Evolutionary conservation across 176 grass and related monocot species (phyloP).

Genomic region (Oryza australiensis): DNA sequence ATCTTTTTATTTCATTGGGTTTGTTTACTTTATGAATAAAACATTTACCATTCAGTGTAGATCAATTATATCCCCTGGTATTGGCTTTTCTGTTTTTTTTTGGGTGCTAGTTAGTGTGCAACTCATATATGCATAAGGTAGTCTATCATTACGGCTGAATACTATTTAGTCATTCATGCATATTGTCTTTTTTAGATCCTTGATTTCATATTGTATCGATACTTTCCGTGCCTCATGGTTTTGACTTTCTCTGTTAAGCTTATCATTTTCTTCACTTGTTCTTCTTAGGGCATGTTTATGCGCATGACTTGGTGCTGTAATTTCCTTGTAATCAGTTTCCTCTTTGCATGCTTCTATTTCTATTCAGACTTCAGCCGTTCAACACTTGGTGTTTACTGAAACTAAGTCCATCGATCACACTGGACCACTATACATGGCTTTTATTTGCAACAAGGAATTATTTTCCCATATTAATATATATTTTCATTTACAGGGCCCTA

Average conservation of each 20-base stretch:
- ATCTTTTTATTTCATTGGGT: constrained; percentile 24
- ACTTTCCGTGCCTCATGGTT: not conserved
- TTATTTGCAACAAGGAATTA: constrained; percentile 7
- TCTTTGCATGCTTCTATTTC: constrained; percentile 6
- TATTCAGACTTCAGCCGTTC: constrained; percentile 28
- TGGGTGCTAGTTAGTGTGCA: constrained; percentile 1
- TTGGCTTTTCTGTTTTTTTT: constrained; percentile 22
- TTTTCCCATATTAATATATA: constrained; percentile 3
- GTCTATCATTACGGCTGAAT: not conserved
- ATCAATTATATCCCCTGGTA: not conserved
- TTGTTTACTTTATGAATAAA: constrained; percentile 31
- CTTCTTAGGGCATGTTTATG: constrained; percentile 17
- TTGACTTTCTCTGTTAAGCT: not conserved
- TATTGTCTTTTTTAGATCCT: not conserved
- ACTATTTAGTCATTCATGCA: constrained; percentile 18
- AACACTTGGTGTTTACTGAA: constrained; percentile 7
- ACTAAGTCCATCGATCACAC: constrained; percentile 1
- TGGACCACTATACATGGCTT: constrained; percentile 1
- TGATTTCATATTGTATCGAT: not conserved
- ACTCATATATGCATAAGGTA: not conserved
- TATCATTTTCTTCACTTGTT: constrained; percentile 21
- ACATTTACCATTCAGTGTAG: not conserved
- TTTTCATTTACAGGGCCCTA: constrained; percentile 58
- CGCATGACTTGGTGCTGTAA: constrained; percentile 7
- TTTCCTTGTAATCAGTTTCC: constrained; percentile 24